Evolutionary conservation across 768 basidiomycete genomes (phyloP).

Genomic region (Leccinum ochraceum): DNA sequence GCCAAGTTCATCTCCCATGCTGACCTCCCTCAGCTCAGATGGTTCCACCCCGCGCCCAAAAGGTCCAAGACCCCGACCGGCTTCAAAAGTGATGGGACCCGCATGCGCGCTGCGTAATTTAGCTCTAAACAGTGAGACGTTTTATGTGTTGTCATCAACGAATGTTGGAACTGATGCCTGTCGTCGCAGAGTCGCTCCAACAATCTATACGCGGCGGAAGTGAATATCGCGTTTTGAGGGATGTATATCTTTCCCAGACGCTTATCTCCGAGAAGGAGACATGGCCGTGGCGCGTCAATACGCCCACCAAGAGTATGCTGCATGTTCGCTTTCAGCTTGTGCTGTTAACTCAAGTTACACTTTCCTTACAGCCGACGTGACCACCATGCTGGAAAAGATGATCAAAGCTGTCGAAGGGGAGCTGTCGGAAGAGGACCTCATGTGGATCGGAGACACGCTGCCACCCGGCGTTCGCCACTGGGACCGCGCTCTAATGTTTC

Average conservation of each 20-base stretch:
- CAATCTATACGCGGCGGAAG: not conserved
- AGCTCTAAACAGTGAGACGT: conserved; percentile 15
- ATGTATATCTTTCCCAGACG: not conserved
- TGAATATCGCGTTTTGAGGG: not conserved
- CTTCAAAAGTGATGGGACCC: conserved; percentile 28
- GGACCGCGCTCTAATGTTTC: not conserved
- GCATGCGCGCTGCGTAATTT: conserved; percentile 25
- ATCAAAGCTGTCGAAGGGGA: conserved; percentile 20
- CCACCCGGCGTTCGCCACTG: conserved; percentile 24
- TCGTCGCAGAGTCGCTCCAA: not conserved
- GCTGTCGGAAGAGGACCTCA: conserved; percentile 20
- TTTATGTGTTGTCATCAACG: not conserved
- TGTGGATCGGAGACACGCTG: conserved; percentile 16
- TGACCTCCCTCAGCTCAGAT: not conserved
- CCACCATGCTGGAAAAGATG: conserved; percentile 22
- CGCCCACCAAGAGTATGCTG: not conserved
- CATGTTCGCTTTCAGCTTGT: not conserved
- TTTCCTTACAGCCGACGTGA: conserved; percentile 14
- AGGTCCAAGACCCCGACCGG: not conserved
- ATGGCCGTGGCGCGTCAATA: not conserved
- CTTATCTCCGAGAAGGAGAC: not conserved
- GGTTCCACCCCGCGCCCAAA: not conserved
- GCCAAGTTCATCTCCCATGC: not conserved
- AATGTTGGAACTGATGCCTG: not conserved
- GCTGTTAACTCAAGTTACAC: not conserved